Evolutionary conservation across 2,329 filamentous ascomycete genomes (phyloP), one percentile per base, ranked within the genome.

Genomic region (Elsinoe fawcettii): DNA sequence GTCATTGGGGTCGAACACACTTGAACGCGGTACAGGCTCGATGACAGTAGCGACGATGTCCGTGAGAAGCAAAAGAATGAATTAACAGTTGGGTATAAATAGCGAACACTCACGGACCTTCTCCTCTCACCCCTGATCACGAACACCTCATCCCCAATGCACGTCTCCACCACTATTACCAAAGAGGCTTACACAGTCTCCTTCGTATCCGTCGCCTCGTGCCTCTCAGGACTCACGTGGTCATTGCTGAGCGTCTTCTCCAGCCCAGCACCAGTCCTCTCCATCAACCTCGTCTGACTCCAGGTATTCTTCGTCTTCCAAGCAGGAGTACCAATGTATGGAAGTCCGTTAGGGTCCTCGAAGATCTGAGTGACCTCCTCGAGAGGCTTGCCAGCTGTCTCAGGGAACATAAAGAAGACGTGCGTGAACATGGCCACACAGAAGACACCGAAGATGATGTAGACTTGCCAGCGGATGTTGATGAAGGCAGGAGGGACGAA

Each of bases 281-380:
- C 65, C 59, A 66, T 58, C 9, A 62, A 55, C 3, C 57, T 57
- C 6, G 59, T 57, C 6, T 23, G 47, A 1, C 55, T 61, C 43
- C 62, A 63, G 34, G 59, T 61, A 54, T 60, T 61, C 47, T 60
- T 63, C 11, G 70, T 74, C 68, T 76, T 79, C 83, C 84, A 86
- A 2, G 83, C 80, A 1, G 78, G 79, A 1, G 75, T 66, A 0
- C 79, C 80, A 6, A 77, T 76, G 63, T 81, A 67, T 37, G 62
- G 64, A 44, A 68, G 64, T 20, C 69, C 68, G 12, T 64, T 61
- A 2, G 67, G 66, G 57, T 66, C 65, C 51, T 73, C 76, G 67
- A 91, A 91, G 61, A 90, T 84, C 12, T 81, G 81, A 62, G 88
- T 86, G 69, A 90, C 84, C 67, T 91, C 86, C 66, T 91, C 87